These are phyloP conservation scores for Aquilaria malaccensis DNA, from an alignment of 345 rosid species.

Conservation along the genomic window DNA sequence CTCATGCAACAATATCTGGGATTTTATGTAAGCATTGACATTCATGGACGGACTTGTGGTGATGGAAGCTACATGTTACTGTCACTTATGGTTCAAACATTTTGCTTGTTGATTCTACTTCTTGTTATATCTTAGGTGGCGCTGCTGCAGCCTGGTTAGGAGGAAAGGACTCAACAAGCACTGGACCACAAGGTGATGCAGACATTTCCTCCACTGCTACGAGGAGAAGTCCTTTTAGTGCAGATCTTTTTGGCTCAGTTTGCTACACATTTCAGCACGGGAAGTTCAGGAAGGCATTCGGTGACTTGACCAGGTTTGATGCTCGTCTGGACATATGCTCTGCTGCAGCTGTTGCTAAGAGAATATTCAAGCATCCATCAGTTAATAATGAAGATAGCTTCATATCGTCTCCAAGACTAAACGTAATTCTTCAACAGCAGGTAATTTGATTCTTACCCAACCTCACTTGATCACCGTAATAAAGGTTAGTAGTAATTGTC, in stretches of 20 bases:
- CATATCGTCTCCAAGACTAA: slow-evolving; percentile 57
- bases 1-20: slow-evolving; percentile 71
- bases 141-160: slow-evolving; percentile 53
- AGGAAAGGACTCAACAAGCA: slow-evolving; percentile 25
- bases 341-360: slow-evolving; percentile 48
- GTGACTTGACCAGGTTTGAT: slow-evolving; percentile 72
- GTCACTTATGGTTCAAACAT: too few relatives aligned
- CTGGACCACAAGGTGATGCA: slow-evolving; percentile 15
- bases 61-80: too few relatives aligned
- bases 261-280: slow-evolving; percentile 74
- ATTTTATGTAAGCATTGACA: slow-evolving; percentile 41
- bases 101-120: too few relatives aligned
- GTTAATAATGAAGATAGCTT: slow-evolving; percentile 25
- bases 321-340: slow-evolving; percentile 71
- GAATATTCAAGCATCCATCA: slow-evolving; percentile 38
- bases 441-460: slow-evolving; percentile 22
- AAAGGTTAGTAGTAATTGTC: neutral
- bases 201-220: slow-evolving; percentile 11
- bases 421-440: slow-evolving; percentile 82
- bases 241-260: slow-evolving; percentile 68
- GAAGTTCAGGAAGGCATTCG: slow-evolving; percentile 46
- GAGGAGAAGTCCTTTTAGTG: slow-evolving; percentile 49
- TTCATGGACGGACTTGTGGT: neutral
- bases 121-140: slow-evolving; percentile 36
- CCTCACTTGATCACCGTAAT: neutral